phyloP scores from a whole-genome alignment of 768 basidiomycete genomes.

The Tricholomella constricta region DNA sequence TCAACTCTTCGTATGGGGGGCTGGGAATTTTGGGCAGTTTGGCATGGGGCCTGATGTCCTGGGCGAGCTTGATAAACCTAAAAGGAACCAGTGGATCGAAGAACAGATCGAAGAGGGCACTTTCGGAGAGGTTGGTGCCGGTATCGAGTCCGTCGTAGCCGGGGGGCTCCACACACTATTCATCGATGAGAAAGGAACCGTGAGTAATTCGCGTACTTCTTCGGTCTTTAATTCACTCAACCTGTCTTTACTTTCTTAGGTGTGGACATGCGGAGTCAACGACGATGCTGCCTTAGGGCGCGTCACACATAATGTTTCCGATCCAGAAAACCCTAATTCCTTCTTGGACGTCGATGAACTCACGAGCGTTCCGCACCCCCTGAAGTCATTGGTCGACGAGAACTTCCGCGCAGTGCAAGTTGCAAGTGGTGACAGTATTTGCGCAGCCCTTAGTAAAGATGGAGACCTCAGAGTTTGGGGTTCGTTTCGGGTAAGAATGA shows the following conservation, averaged over 20 bases:
- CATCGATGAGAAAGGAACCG: slow-evolving; percentile 87
- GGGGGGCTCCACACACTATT: slow-evolving; percentile 92
- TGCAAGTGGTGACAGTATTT: slow-evolving; percentile 86
- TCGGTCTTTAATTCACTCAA: background rate
- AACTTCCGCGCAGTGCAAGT: slow-evolving; percentile 83
- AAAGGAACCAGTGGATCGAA: slow-evolving; percentile 76
- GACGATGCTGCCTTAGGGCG: slow-evolving; percentile 89
- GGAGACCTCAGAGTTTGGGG: slow-evolving; percentile 89
- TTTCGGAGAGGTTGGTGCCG: slow-evolving; percentile 72
- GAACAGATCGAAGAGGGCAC: slow-evolving; percentile 69
- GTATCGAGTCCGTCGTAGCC: slow-evolving; percentile 78
- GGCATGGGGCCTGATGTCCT: slow-evolving; percentile 81
- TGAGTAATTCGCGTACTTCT: slow-evolving; percentile 43
- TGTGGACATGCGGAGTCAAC: slow-evolving; percentile 87
- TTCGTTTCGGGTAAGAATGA: slow-evolving; percentile 74
- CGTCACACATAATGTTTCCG: slow-evolving; percentile 60
- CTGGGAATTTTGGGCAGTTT: slow-evolving; percentile 94
- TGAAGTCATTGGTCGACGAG: slow-evolving; percentile 71
- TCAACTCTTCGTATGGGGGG: slow-evolving; percentile 85
- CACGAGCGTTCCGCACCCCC: slow-evolving; percentile 61
- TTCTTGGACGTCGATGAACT: slow-evolving; percentile 59
- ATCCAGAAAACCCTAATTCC: slow-evolving; percentile 59
- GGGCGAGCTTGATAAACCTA: slow-evolving; percentile 75
- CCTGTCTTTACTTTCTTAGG: slow-evolving; percentile 37
- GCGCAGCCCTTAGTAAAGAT: slow-evolving; percentile 76